Base-by-base conservation (phyloP, 2,329 filamentous ascomycete genomes). In the Aspergillus oerlinghausenensis region DNA sequence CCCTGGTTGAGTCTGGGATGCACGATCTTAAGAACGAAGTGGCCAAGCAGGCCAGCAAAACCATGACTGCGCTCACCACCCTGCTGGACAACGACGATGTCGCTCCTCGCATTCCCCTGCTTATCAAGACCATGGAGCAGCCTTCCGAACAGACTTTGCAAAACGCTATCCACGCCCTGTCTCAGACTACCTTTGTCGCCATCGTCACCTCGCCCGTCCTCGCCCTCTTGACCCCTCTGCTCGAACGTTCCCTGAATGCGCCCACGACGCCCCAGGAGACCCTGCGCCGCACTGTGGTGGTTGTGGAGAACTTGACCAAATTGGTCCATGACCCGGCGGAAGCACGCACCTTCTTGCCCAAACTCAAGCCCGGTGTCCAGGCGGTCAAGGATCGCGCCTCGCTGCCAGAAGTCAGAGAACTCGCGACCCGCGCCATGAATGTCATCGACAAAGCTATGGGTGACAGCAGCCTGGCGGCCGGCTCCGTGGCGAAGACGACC, bases 31-130 rank as follows among this genome's bases (percentile, higher is more conserved):
- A 99, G 82, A 70, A 80, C 50, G 94, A 97, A 70, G 83, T 86
- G 54, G 76, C 78, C 74, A 97, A 96, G 80, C 90, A 95, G 78
- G 87, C 94, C n/a, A 80, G 90, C 70, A 88, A 89, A 75, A 90
- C 93, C 50, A 97, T 99, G 93, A 90, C 84, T 67, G 89, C 91
- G 38, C 82, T 99, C 54, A 96, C 92, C 2, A 88, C 88, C 8
- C 85, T 99, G 17, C 84, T 99, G 50, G 92, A 92, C 70, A 99
- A 99, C 80, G 94, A 99, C 78, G 94, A 99, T 74, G 92, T 99
- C 55, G 88, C 89, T 25, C 92, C 93, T 49, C 86, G 92, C 68
- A 92, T 99, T 68, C 92, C 93, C 6, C 85, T 97, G 3, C 83
- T 99, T 50, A 87, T 99, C 75, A 91, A 95, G 72, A 90, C 91